Percentiles rank a stretch among this genome's conserved stretches.
These are phyloP conservation scores for Eucalyptus shirleyi DNA, from an alignment of 345 rosid genomes.

Conservation along the genomic window DNA sequence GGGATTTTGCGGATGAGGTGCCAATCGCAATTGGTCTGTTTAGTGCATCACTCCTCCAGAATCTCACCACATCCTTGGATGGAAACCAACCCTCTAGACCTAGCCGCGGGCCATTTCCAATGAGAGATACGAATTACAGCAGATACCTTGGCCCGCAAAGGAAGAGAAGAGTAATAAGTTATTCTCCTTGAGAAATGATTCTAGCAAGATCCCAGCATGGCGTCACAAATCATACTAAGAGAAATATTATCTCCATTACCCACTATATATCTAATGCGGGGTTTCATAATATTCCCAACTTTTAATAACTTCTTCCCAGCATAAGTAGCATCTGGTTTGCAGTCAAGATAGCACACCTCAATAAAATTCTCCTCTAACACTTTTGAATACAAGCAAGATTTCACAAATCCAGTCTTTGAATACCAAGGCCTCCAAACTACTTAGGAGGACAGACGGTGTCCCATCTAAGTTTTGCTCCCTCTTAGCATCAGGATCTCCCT, in stretches of 20 bases:
- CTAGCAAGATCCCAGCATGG: not conserved
- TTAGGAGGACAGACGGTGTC: rapidly evolving
- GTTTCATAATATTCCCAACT: no score
- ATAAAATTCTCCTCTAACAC: not conserved
- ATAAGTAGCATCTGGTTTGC: no score
- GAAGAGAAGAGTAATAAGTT: not conserved
- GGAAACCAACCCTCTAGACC: not conserved
- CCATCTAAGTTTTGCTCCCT: not conserved
- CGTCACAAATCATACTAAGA: not conserved
- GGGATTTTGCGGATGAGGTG: no score
- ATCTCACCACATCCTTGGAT: not conserved
- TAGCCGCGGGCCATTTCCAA: not conserved
- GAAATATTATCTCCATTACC: not conserved
- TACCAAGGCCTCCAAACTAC: not conserved
- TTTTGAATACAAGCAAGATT: not conserved
- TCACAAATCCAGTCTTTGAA: not conserved
- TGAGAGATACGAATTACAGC: not conserved
- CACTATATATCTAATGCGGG: no score
- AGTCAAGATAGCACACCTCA: not conserved
- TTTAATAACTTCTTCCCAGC: no score
- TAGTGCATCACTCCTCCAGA: no score
- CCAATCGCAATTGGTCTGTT: rapidly evolving
- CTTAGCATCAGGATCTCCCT: not conserved
- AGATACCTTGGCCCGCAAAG: not conserved
- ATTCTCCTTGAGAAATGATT: not conserved